Evolutionary conservation across 2,329 filamentous ascomycete species (phyloP), one percentile per base, ranked within the genome.

Genomic region (Colletotrichum lini): DNA sequence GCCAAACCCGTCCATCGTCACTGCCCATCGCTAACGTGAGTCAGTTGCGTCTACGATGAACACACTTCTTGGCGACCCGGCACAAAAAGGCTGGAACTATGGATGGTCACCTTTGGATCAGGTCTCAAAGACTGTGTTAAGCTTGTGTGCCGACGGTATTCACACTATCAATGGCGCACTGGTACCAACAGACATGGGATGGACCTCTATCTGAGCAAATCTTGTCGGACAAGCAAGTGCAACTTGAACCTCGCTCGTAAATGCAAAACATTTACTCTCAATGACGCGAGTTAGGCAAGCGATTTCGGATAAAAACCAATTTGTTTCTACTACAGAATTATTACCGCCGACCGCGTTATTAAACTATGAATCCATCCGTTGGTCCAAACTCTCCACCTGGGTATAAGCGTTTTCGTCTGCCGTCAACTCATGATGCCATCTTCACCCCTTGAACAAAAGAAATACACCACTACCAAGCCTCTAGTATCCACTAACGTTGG

Each of bases 371-470:
- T 44, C 47, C 38, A 18, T 49, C 61, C 38, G 21, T 54, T 26
- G 13, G 38, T 47, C 61, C 67, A 59, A 42, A 9, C 45, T 65
- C 61, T 47, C 54, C 40, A 35, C 57, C 40, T 58, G 68, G 68
- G 68, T 71, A 68, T 71, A 68, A 71, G n/a, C 65, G 45, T 71
- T 71, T 63, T 71, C 68, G 64, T 68, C 38, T 63, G 68, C 68
- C 64, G 21, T 63, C 10, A 50, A 53, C 64, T 62, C 68, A 9
- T 71, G 44, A 58, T 58, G 3, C 45, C 40, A 54, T 63, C 30
- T 67, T 23, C 53, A 15, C 53, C 60, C 44, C 56, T 2, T 3
- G 9, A 13, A 71, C 68, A 71, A 71, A 71, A 9, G 58, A 59
- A 68, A 71, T 12, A 56, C 30, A 35, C 30, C 30, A 47, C 23